Percentiles rank a stretch among this genome's conserved stretches.
These are phyloP conservation scores for Trichoderma polysporum DNA, from an alignment of 2,329 filamentous ascomycete species.

Conservation along the genomic window DNA sequence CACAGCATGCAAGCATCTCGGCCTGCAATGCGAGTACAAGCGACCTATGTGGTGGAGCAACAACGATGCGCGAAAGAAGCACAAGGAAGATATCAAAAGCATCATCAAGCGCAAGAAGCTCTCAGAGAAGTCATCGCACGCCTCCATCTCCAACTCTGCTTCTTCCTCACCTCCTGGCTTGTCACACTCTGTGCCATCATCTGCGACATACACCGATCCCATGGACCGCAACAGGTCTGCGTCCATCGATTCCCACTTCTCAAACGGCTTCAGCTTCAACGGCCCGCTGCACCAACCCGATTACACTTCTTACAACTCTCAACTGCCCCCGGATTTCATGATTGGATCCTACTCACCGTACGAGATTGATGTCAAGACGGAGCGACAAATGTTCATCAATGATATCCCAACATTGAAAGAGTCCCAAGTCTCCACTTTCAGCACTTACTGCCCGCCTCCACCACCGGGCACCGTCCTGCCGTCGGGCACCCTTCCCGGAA, in stretches of 20 bases:
- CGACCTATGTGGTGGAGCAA: conserved; percentile 97
- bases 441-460: conserved; percentile 80
- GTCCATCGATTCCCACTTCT: conserved; percentile 79
- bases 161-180: conserved; percentile 75
- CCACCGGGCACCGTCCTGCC: conserved; percentile 66
- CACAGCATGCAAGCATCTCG: conserved; percentile 70
- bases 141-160: conserved; percentile 54
- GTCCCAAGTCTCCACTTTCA: conserved; percentile 88
- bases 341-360: conserved; percentile 69
- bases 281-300: conserved; percentile 54
- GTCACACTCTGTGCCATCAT: conserved; percentile 78
- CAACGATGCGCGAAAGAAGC: conserved; percentile 76
- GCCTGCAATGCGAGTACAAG: conserved; percentile 92
- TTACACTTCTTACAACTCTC: conserved; percentile 61
- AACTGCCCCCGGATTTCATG: conserved; percentile 63
- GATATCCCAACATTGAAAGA: conserved; percentile 82
- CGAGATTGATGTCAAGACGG: conserved; percentile 94
- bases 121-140: conserved; percentile 70
- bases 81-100: conserved; percentile 95
- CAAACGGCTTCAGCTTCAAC: conserved; percentile 71
- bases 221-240: conserved; percentile 70
- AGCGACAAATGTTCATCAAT: conserved; percentile 90
- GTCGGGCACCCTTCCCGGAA: conserved; percentile 60
- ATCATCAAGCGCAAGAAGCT: conserved; percentile 98
- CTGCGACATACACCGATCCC: conserved; percentile 75